A percentile compares a stretch with the other conserved stretches of the same genome.
Evolutionary conservation across 83 land plant species (phyloP).

Genomic region (Picea abies): DNA sequence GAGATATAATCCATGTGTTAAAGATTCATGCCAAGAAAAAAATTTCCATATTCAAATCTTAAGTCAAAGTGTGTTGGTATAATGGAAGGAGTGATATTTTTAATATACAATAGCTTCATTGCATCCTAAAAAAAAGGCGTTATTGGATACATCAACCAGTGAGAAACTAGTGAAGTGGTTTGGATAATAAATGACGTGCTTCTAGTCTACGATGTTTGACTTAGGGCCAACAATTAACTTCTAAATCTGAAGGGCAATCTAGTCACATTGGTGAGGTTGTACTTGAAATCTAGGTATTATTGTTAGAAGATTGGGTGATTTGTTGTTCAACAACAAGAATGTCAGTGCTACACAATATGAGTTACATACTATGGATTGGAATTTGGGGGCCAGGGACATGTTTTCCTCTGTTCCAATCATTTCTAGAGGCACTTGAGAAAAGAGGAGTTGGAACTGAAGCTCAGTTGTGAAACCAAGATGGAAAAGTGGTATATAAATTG

Average conservation of each 20-base stretch:
- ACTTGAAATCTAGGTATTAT: conserved; percentile 79
- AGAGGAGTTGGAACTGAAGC: conserved; percentile 7
- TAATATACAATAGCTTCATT: conserved; percentile 93
- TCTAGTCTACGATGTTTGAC: conserved; percentile 97
- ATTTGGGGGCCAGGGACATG: conserved; percentile 96
- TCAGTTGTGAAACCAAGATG: conserved; percentile 23
- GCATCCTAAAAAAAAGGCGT: conserved; percentile 93
- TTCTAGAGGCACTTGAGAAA: conserved; percentile 37
- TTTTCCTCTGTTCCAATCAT: conserved; percentile 71
- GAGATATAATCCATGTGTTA: background rate
- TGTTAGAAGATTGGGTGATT: conserved; percentile 83
- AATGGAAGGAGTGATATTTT: conserved; percentile 87
- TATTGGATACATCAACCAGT: conserved; percentile 90
- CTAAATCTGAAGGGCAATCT: conserved; percentile 91
- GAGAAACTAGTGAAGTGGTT: conserved; percentile 91
- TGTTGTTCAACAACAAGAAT: conserved; percentile 99
- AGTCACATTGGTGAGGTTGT: conserved; percentile 98
- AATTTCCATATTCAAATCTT: conserved; percentile 92
- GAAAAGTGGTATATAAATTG: conserved; percentile 59
- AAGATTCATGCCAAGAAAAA: conserved; percentile 95
- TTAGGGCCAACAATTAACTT: conserved; percentile 95
- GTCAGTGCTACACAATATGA: conserved; percentile 97
- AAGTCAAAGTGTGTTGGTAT: conserved; percentile 91
- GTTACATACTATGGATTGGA: conserved; percentile 96
- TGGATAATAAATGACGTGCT: conserved; percentile 90